Base-by-base conservation (phyloP, 2,329 filamentous ascomycete species). In the Hypoxylon sp. region DNA sequence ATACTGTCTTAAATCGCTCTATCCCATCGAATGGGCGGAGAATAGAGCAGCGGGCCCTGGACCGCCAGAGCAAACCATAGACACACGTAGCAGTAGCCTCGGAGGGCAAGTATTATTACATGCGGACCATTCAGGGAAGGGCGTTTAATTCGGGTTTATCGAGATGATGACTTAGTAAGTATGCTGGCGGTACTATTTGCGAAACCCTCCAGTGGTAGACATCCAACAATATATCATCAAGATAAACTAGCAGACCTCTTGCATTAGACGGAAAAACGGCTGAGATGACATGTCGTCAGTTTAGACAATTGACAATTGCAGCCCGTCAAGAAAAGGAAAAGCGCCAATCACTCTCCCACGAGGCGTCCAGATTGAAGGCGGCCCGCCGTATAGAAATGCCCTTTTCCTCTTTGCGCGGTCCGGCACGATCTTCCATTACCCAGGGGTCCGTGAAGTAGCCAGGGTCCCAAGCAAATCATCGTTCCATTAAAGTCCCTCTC, bases 71-170 rank as follows among this genome's bases (percentile, higher is more conserved):
- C 25, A 34, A 57, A 53, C 53, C 41, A 64, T 56, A 47, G 48
- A 39, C 54, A 48, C 45, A 57, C 46, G 60, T 54, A 47, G 51
- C n/a, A 59, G 66, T 61, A 59, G 60, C 50, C 43, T 61, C 54
- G 56, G 57, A 57, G 56, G 60, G 67, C 61, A 67, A n/a, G 50
- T 64, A 51, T 50, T 54, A 54, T 60, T 63, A 64, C 60, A 61
- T 63, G 47, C 51, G 57, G 51, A 61, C 63, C 63, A 66, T 53
- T 62, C 58, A 67, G 51, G 55, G 32, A 52, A 59, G 51, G 66
- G 62, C 66, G 66, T 66, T 66, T 68, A 65, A 63, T 61, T 63
- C 63, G 62, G 63, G 50, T 63, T 56, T 61, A 63, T 63, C 51
- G 46, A 61, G 66, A 63, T 48, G 46, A 56, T 57, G 63, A 39